Base-by-base conservation (phyloP, 2,329 filamentous ascomycete genomes). In the Ophiostoma ulmi region DNA sequence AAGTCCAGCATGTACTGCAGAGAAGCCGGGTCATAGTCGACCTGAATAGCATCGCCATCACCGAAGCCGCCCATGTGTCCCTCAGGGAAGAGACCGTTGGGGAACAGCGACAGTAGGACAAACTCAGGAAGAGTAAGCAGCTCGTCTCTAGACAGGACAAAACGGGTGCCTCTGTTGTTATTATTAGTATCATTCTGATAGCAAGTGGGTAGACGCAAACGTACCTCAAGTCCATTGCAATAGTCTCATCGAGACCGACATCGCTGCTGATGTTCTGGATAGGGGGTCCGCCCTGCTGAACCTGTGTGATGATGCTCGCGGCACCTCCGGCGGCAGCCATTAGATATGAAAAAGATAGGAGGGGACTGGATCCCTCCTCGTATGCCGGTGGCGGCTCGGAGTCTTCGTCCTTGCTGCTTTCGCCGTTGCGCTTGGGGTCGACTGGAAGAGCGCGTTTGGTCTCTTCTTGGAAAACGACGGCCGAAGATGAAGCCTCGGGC, bases 1-100 rank as follows among this genome's bases (percentile, higher is more conserved):
- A 99, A 99, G 77, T 97, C 94, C 74, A 99, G 88, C 95, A 99
- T 99, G 83, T 98, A 99, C 81, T 98, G 93, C 70, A 99, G 87
- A 67, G 94, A 98, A 69, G 90, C 90, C 35, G 95, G 94, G 80
- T 99, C 95, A 82, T 98, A 99, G 95, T 99, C 82, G 78, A 99
- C 94, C 80, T 95, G 93, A 76, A 98, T 96, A 73, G 96, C 91
- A 79, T 98, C 94, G 75, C 91, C 91, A 76, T 98, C 95, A 74
- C 93, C 88, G 79, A 94, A 97, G 69, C 92, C 91, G 78, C 92
- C 95, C 88, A 97, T 92, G 78, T 98, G 94, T 20, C 94, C 94
- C 80, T 99, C 95, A 5, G 95, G 95, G 73, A 99, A 93, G 35
- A 99, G 86, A n/a, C 95, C 95, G 79, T 99, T 99, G 55, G 95